Evolutionary conservation across 2,329 filamentous ascomycete genomes (phyloP).

Genomic region (Fusarium irregulare): DNA sequence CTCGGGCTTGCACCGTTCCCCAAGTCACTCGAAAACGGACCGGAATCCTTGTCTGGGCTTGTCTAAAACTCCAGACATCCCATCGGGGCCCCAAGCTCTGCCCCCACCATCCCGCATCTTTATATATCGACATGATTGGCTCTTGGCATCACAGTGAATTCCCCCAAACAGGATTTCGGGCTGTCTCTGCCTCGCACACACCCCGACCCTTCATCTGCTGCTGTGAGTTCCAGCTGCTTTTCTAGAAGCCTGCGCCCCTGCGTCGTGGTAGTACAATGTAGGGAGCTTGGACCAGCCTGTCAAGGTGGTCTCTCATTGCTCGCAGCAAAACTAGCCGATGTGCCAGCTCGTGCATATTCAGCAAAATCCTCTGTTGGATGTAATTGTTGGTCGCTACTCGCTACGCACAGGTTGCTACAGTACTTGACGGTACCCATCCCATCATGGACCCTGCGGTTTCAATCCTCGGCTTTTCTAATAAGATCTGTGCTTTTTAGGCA

Average conservation of each 20-base stretch:
- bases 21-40: slow-evolving; percentile 51
- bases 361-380: slow-evolving; percentile 2
- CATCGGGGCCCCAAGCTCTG: slow-evolving; percentile 36
- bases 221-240: slow-evolving; percentile 38
- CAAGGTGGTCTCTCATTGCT: slow-evolving; percentile 28
- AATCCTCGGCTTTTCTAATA: background rate
- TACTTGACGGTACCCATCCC: background rate
- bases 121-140: slow-evolving; percentile 38
- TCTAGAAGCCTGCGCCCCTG: slow-evolving; percentile 49
- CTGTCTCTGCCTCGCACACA: slow-evolving; percentile 32
- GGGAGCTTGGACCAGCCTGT: slow-evolving; percentile 44
- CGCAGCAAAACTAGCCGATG: slow-evolving; percentile 25
- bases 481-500: slow-evolving; percentile 21
- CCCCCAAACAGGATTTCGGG: slow-evolving; percentile 42
- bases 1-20: slow-evolving; percentile 45
- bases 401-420: background rate
- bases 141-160: slow-evolving; percentile 3
- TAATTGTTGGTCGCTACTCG: background rate
- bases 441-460: slow-evolving; percentile 11
- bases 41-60: slow-evolving; percentile 46
- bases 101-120: slow-evolving; percentile 45
- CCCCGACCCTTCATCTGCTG: slow-evolving; percentile 34
- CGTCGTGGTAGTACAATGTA: slow-evolving; percentile 34
- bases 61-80: slow-evolving; percentile 39
- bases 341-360: slow-evolving; percentile 28